Evolutionary conservation across 1,284 basidiomycete genomes (phyloP), one percentile per base, ranked within the genome.

Genomic region (Schizophyllum amplum): DNA sequence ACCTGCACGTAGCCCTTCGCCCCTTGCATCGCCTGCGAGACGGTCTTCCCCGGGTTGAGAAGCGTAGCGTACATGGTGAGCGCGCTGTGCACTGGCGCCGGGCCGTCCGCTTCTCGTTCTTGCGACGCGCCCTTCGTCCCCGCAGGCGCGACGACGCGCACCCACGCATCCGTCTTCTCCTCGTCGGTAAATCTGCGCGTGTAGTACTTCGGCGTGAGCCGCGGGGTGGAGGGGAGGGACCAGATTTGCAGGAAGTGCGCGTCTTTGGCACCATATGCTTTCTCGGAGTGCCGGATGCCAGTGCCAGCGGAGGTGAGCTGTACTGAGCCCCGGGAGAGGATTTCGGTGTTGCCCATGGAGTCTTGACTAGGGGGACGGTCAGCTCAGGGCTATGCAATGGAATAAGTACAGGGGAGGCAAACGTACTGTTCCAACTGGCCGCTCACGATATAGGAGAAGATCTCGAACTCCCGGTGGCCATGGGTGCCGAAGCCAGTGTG

Each of bases 281-380:
- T 81, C 67, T 92, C 89, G 60, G 92, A 94, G 72, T 94, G 92
- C 0, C 83, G 79, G 62, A 94, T 93, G 2, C 92, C 92, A 0
- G 87, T 91, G 7, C 94, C 94, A 0, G 93, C 86, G 2, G 87
- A 90, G 0, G 94, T 97, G 74, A 96, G 85, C 71, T 98, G 94
- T 47, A 98, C 67, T 64, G 93, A 90, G 1, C 94, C 95, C 15
- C 92, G 84, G 66, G 84, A 85, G 66, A 97, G 82, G 57, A 93
- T 76, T 72, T 98, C 95, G 56, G 81, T 78, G 72, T 97, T 96
- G 47, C 87, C 86, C 87, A 97, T 91, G 4, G 84, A 88, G 72
- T 98, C 93, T 71, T 86, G 81, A 72, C 87, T 89, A 57, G 22
- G 59, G 50, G 42, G 24, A 59, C 48, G 54, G 59, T 55, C 22